Conservation (phyloP, 1,139 yeast species). For the Geotrichum bryndzae region DNA sequence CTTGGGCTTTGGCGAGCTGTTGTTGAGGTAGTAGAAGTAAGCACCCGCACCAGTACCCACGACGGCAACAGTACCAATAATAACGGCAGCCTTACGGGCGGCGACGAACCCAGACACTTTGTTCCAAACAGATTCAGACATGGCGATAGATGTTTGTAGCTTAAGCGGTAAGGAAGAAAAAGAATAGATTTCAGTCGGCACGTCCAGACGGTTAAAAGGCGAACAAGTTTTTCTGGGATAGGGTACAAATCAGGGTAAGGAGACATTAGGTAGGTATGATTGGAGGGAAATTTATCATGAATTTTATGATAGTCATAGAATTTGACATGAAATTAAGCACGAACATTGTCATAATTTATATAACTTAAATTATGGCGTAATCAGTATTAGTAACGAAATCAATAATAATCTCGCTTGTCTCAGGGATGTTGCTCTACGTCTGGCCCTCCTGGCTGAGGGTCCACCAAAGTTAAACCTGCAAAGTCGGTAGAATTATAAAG, state of each 20-base stretch:
- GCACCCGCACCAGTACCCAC: constrained; percentile 32
- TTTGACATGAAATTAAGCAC: neutral
- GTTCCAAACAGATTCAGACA: constrained; percentile 14
- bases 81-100: constrained; percentile 29
- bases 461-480: neutral
- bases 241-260: constrained; percentile 7
- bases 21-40: constrained; percentile 25
- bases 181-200: neutral
- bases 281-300: neutral
- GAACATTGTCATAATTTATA: neutral
- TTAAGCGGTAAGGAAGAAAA: neutral
- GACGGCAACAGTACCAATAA: constrained; percentile 30
- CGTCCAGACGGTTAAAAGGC: neutral
- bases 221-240: neutral
- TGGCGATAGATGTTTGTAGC: neutral
- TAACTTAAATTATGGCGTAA: neutral
- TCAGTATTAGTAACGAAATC: neutral
- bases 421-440: neutral
- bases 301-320: neutral
- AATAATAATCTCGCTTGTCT: neutral
- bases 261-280: neutral
- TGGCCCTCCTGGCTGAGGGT: neutral
- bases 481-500: neutral
- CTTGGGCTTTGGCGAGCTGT: constrained; percentile 18
- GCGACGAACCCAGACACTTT: constrained; percentile 22